Evolutionary conservation across 208 protist species (phyloP).

Genomic region (Porcisia hertigi): DNA sequence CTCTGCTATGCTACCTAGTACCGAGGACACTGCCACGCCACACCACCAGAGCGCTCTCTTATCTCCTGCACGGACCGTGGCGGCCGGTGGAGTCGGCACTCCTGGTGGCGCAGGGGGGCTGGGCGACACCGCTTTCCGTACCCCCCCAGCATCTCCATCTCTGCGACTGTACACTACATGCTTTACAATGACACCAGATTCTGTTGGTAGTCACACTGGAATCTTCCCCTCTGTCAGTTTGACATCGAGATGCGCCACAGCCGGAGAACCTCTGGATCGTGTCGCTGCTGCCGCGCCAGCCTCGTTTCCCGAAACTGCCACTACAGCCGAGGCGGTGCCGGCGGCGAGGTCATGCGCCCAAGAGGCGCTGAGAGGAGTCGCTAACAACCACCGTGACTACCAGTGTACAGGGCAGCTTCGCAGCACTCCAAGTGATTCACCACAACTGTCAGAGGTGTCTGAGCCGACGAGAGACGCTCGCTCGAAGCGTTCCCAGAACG

Average conservation of each 20-base stretch:
- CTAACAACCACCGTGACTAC: conserved; percentile 21
- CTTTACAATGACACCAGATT: not conserved
- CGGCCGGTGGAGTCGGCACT: not conserved
- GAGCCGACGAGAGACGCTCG: not conserved
- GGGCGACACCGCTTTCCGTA: not conserved
- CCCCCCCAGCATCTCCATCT: not conserved
- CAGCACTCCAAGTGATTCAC: not conserved
- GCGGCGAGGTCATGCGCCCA: not conserved
- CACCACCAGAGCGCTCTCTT: not conserved
- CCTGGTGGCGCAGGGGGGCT: not conserved
- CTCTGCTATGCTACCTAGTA: not conserved
- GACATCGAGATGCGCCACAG: not conserved
- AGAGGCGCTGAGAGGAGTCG: conserved; percentile 2
- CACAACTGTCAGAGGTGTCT: not conserved
- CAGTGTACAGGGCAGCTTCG: conserved; percentile 11
- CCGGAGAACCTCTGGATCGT: conserved; percentile 5
- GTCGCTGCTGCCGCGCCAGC: not conserved
- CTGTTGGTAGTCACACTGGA: not conserved
- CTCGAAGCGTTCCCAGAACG: not conserved
- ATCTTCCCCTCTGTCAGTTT: no score
- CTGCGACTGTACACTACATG: not conserved
- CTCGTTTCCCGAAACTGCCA: no score
- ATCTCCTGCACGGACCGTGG: not conserved
- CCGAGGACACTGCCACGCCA: not conserved
- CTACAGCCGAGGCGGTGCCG: not conserved